phyloP scores from a whole-genome alignment of 306 rosid genomes.

The Dalbergia cultrata region DNA sequence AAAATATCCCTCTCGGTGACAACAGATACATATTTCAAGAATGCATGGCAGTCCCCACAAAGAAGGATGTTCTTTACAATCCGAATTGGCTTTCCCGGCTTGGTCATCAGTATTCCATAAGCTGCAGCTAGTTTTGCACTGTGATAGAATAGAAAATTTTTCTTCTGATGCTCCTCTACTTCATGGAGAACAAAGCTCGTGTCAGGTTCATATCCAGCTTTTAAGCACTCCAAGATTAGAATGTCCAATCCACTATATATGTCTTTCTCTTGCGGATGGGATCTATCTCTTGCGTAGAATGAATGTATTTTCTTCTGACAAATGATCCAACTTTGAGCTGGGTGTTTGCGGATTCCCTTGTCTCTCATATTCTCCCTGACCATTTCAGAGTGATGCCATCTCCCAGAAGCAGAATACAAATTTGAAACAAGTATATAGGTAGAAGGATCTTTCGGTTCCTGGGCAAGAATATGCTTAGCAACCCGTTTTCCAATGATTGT shows the following conservation, averaged over 20 bases:
- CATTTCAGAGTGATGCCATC: constrained; percentile 84
- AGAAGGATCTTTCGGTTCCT: constrained; percentile 80
- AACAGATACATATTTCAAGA: constrained; percentile 76
- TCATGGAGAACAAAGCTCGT: constrained; percentile 85
- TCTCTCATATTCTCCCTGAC: constrained; percentile 75
- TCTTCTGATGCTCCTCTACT: constrained; percentile 86
- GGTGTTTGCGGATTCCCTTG: constrained; percentile 78
- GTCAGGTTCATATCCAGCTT: constrained; percentile 84
- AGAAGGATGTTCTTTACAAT: constrained; percentile 78
- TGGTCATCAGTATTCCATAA: constrained; percentile 72
- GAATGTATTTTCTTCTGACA: constrained; percentile 70
- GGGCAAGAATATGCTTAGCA: constrained; percentile 63
- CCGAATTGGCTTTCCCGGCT: constrained; percentile 71
- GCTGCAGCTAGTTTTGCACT: constrained; percentile 79
- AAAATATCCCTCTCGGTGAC: constrained; percentile 69
- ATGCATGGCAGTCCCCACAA: constrained; percentile 91
- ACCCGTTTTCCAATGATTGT: constrained; percentile 66
- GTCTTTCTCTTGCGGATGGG: constrained; percentile 81
- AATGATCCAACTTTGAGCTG: constrained; percentile 82
- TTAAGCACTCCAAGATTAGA: constrained; percentile 79
- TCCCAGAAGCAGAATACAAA: constrained; percentile 86
- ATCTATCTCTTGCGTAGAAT: constrained; percentile 83
- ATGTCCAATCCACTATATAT: constrained; percentile 80
- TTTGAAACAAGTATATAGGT: constrained; percentile 80
- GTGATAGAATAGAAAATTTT: constrained; percentile 75